These are phyloP conservation scores for Adiantum capillusveneris DNA, from an alignment of 75 land plant species.

Conservation along the genomic window DNA sequence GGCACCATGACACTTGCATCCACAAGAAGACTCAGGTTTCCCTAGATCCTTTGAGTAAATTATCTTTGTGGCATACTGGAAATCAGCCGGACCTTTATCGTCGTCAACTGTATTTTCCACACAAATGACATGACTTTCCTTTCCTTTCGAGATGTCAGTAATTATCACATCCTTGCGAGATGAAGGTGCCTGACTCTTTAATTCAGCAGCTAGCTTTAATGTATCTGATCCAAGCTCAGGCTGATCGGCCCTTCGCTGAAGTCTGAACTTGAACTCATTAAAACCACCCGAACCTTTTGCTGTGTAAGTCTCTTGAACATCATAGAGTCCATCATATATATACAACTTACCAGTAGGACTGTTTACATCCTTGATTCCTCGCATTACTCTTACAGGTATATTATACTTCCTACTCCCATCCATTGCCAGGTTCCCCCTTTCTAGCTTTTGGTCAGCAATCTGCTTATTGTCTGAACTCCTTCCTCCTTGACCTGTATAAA, in stretches of 20 bases:
- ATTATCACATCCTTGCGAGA: constrained; percentile 33
- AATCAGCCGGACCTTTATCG: constrained; percentile 47
- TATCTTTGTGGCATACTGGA: constrained; percentile 36
- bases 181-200: constrained; percentile 30
- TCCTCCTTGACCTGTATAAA: constrained; percentile 76
- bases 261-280: constrained; percentile 47
- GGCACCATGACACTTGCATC: constrained; percentile 37
- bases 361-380: constrained; percentile 32
- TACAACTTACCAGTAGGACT: constrained; percentile 36
- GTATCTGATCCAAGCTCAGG: constrained; percentile 36
- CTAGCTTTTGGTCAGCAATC: constrained; percentile 57
- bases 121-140: constrained; percentile 48
- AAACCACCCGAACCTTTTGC: constrained; percentile 53
- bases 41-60: constrained; percentile 16
- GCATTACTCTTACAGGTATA: constrained; percentile 45
- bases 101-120: constrained; percentile 58
- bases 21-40: constrained; percentile 9
- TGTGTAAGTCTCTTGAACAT: constrained; percentile 39
- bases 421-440: constrained; percentile 71
- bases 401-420: constrained; percentile 41
- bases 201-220: constrained; percentile 35
- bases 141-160: constrained; percentile 43
- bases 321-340: constrained; percentile 76
- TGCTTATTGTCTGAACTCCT: constrained; percentile 18
- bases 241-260: constrained; percentile 55